Base-by-base conservation (phyloP, 306 rosid genomes). In the Glycine tomentella region DNA sequence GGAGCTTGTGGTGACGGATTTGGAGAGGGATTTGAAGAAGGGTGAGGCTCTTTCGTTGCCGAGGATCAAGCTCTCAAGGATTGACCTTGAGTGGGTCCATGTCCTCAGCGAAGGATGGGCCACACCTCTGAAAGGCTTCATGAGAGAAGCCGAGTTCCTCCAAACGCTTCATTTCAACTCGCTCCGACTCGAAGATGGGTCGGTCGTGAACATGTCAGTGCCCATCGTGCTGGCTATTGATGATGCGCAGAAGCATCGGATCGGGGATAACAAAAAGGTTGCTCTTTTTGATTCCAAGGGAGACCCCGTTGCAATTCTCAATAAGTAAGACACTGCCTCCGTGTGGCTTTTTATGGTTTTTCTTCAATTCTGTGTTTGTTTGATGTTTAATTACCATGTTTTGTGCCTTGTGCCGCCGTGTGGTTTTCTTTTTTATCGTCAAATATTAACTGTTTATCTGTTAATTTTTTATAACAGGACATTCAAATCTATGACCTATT, bases 101-200 rank as follows among this genome's bases (percentile, higher is more conserved):
- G 99, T 93, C 4, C 91, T 96, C 40, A 90, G 98, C 85, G 99
- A 96, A 86, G 99, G 99, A 0, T 96, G 99, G 99, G 97, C 99
- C 3, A 93, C 97, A 13, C 99, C 99, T 0, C 90, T 96, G 7
- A 20, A 77, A 0, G 99, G 99, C 52, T 96, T 96, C 90, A 93
- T 96, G 99, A 89, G 89, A 84, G 97, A 96, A 75, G 80, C 85
- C n/a, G 98, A 96, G 99, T 93, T 96, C 98, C 99, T 96, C 99
- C 99, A 93, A 96, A 96, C 98, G 87, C 99, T 96, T 93, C 99
- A 96, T 96, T 96, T 96, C 71, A 91, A 91, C 79, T 87, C 98
- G 2, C 94, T 96, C 86, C 90, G 97, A 48, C 94, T 93, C 74
- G 70, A 17, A 3, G 90, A 92, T 34, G 99, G 97, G 87, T 90